Base-by-base conservation (phyloP, 2,329 filamentous ascomycete species). In the Piedraia hortae region DNA sequence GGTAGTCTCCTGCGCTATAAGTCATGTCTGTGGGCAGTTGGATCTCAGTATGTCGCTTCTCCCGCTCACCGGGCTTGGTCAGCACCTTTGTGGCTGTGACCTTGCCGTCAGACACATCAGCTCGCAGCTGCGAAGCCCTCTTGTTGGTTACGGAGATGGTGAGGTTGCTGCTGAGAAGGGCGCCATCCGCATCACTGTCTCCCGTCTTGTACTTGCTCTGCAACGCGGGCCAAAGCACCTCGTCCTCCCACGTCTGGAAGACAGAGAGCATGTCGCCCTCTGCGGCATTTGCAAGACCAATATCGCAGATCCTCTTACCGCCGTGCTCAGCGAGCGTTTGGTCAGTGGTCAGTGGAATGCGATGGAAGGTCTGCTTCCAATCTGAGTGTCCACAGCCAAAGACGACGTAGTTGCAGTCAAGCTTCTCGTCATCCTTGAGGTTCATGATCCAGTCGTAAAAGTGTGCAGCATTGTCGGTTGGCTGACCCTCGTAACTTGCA, bases 1-100 rank as follows among this genome's bases (percentile, higher is more conserved):
- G 54, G 38, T 85, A 82, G 37, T 82, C 73, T 8, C 73, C 74
- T 2, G 67, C 59, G 17, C 58, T 54, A 43, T 80, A 82, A 0
- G 53, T 55, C 50, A 62, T 46, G 5, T 41, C 45, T 1, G 42
- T 43, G 1, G 50, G 50, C 5, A 53, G 35, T 21, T 45, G 41
- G 25, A 54, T 40, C 26, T 51, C 47, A 12, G 53, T 45, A 26
- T 51, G 46, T 14, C 59, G 57, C 48, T 75, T 77, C 16, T 48
- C 46, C 0, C 59, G 48, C 12, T 50, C 53, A 0, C 46, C 52
- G 1, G 48, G 44, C 1, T 53, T 39, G 1, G 56, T 62, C 15
- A 73, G 46, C 0, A 48, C 38, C 20, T 45, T 47, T 18, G 57
- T 54, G 5, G 54, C 49, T 1, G 64, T 28, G 1, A 74, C 62